Evolutionary conservation across 2,329 filamentous ascomycete genomes (phyloP).

Genomic region (Cercospora sojina): DNA sequence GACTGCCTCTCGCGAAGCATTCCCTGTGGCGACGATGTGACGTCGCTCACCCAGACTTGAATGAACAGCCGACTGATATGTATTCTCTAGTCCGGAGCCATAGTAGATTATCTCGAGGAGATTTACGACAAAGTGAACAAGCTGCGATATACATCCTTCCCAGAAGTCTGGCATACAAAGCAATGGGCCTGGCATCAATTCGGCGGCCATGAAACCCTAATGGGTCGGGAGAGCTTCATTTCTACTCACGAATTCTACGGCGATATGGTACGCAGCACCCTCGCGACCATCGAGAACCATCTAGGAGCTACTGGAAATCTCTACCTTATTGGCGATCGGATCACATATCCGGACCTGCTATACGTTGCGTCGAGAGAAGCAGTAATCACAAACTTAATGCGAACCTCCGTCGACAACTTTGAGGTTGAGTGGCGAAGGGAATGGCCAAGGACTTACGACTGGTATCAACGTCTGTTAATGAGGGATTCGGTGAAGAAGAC

Average conservation of each 20-base stretch:
- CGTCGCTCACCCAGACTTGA: too few relatives aligned
- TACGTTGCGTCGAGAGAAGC: slow-evolving; percentile 22
- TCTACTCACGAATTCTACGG: slow-evolving; percentile 7
- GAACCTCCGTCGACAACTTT: slow-evolving; percentile 10
- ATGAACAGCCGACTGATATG: neutral
- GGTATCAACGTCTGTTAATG: slow-evolving; percentile 10
- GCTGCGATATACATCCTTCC: slow-evolving; percentile 30
- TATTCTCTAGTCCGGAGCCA: slow-evolving; percentile 32
- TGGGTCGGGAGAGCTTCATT: slow-evolving; percentile 45
- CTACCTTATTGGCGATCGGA: slow-evolving; percentile 47
- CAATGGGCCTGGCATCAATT: slow-evolving; percentile 40
- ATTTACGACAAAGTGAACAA: slow-evolving; percentile 38
- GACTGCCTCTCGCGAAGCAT: neutral
- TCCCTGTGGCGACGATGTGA: neutral
- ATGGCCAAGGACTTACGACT: slow-evolving; percentile 13
- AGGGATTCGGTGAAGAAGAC: slow-evolving; percentile 7
- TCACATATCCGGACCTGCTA: slow-evolving; percentile 44
- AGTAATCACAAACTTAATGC: neutral
- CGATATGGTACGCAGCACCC: neutral
- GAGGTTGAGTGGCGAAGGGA: slow-evolving; percentile 5
- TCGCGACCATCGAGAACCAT: slow-evolving; percentile 46
- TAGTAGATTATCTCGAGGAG: slow-evolving; percentile 36
- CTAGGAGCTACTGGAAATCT: slow-evolving; percentile 37
- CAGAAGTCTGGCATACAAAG: slow-evolving; percentile 31
- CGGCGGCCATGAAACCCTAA: slow-evolving; percentile 39